These are phyloP conservation scores for Neurospora cerealis DNA, from an alignment of 495 filamentous ascomycete species.

Conservation along the genomic window DNA sequence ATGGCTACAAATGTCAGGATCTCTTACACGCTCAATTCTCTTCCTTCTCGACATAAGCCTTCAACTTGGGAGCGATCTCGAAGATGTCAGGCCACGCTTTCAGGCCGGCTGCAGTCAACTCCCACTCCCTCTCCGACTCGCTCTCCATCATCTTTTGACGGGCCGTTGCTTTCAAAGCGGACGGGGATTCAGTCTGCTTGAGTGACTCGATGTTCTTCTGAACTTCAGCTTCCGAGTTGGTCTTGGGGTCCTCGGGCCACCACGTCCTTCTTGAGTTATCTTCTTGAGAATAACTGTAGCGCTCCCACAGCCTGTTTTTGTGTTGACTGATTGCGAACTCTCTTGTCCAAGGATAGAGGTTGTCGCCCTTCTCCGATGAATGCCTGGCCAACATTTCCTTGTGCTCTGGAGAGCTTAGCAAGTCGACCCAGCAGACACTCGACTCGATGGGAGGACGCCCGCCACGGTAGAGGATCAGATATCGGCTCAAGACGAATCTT, in stretches of 20 bases:
- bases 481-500: background rate
- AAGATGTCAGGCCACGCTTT: background rate
- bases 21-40: background rate
- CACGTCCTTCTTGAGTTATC: background rate
- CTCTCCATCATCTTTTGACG: background rate
- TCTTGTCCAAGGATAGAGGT: background rate
- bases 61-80: background rate
- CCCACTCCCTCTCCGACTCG: background rate
- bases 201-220: background rate
- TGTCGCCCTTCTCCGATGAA: background rate
- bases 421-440: background rate
- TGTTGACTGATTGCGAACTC: background rate
- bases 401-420: background rate
- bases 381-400: background rate
- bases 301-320: background rate
- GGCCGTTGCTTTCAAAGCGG: background rate
- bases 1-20: background rate
- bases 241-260: background rate
- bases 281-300: background rate
- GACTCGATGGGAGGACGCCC: background rate
- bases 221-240: background rate
- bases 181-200: background rate
- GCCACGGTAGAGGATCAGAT: background rate
- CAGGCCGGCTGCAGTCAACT: background rate
- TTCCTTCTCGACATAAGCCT: background rate